Conservation (phyloP, 805 yeast genomes). For the Candida vartiovaarae region DNA sequence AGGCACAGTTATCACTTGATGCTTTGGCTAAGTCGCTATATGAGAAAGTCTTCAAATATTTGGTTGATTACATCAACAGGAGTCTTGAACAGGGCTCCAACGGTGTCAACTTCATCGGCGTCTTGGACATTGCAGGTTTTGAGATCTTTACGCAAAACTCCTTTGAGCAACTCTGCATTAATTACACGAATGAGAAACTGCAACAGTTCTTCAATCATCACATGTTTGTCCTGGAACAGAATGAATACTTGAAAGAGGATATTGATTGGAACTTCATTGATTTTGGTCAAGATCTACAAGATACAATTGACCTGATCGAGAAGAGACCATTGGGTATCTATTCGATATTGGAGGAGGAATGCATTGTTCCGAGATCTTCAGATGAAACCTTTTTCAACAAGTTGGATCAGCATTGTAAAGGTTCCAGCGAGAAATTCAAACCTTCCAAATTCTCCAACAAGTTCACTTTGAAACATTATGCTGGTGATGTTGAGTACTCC, state of each 20-base stretch:
- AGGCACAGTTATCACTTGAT: slow-evolving; percentile 75
- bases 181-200: slow-evolving; percentile 93
- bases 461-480: slow-evolving; percentile 85
- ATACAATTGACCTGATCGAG: slow-evolving; percentile 90
- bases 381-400: slow-evolving; percentile 81
- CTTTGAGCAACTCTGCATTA: slow-evolving; percentile 94
- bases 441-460: slow-evolving; percentile 73
- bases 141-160: slow-evolving; percentile 93
- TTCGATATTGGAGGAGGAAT: slow-evolving; percentile 87
- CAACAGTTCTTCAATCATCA: slow-evolving; percentile 98
- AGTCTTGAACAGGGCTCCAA: slow-evolving; percentile 45
- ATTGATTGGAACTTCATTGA: slow-evolving; percentile 96
- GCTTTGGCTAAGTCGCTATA: slow-evolving; percentile 84
- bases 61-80: slow-evolving; percentile 70
- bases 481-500: slow-evolving; percentile 92
- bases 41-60: slow-evolving; percentile 71
- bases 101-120: slow-evolving; percentile 71
- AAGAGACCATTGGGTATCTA: slow-evolving; percentile 72
- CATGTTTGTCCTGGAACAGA: slow-evolving; percentile 95
- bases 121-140: slow-evolving; percentile 95
- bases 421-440: slow-evolving; percentile 48
- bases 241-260: slow-evolving; percentile 86
- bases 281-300: slow-evolving; percentile 90
- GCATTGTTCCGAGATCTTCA: slow-evolving; percentile 85
- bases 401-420: slow-evolving; percentile 57